Base-by-base conservation (phyloP, 2,329 filamentous ascomycete genomes). In the Xenosphaeropsis pyriputrescens region DNA sequence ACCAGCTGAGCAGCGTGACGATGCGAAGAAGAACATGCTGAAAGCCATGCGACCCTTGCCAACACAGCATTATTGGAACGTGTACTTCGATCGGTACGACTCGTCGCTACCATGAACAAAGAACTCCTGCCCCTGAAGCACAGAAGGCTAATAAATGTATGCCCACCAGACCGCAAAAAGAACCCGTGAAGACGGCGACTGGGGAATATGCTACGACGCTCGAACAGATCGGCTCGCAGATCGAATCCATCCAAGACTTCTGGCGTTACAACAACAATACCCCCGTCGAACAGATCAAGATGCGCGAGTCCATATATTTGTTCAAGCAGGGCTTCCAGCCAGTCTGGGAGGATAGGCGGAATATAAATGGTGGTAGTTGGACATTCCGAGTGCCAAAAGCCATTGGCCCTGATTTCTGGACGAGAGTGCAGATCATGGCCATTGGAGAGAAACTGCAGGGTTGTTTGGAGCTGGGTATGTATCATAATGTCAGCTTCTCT, bases 331-430 rank as follows among this genome's bases (percentile, higher is more conserved):
- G 81, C 29, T 84, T 85, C 58, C 72, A 71, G 45, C 82, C 82
- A 40, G 64, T 85, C 47, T 86, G 81, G 81, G 82, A 86, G 61
- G 89, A 96, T 56, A 74, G 83, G 31, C 77, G 91, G 50, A 95
- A 95, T 60, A 67, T 80, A 42, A 70, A 77, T 43, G 89, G 89
- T 37, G 89, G 89, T 36, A 81, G 82, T 56, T 95, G 85, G 85
- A 93, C 85, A 16, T 93, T 96, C 60, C 78, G 88, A 36, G 79
- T 95, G 33, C 77, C 79, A 45, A 94, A 93, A 65, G 68, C 67
- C 43, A 69, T 72, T 29, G 75, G 74, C 5, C 72, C 75, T 2
- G 79, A 79, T 50, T 81, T 84, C 54, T 95, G 80, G 85, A 86
- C 78, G 49, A 76, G 79, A 54, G 69, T 94, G 43, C 75, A 86